These are phyloP conservation scores for Dendrobium catenatum DNA, from an alignment of 106 monocot species.

Conservation along the genomic window DNA sequence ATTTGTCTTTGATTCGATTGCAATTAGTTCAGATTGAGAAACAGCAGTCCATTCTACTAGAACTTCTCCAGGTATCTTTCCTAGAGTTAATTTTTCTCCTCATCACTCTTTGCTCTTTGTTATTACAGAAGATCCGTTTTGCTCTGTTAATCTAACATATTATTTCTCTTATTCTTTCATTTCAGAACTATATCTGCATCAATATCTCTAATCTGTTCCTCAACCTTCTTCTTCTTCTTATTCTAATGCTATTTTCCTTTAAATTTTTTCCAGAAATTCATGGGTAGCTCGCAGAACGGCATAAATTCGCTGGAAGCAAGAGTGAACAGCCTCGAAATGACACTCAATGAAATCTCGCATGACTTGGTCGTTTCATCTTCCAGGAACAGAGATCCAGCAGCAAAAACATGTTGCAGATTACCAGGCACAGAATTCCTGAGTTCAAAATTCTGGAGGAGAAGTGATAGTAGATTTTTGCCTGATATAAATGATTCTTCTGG, in stretches of 20 bases:
- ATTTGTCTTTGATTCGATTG: slow-evolving; percentile 61
- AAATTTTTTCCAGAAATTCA: slow-evolving; percentile 53
- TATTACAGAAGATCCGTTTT: too few relatives aligned
- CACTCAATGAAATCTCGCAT: slow-evolving; percentile 68
- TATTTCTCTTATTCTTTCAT: too few relatives aligned
- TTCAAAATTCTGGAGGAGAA: slow-evolving; percentile 75
- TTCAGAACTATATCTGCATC: too few relatives aligned
- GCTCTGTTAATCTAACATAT: too few relatives aligned
- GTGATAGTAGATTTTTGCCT: slow-evolving; percentile 45
- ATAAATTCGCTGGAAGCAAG: slow-evolving; percentile 73
- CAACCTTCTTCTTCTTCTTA: too few relatives aligned
- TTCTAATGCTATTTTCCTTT: not conserved
- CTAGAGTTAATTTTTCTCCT: not conserved
- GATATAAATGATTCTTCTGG: slow-evolving; percentile 7
- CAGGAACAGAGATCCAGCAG: slow-evolving; percentile 21
- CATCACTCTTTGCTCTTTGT: too few relatives aligned
- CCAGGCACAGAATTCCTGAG: slow-evolving; percentile 77
- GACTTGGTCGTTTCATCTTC: slow-evolving; percentile 49
- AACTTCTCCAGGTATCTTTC: slow-evolving; percentile 76
- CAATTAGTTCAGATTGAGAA: slow-evolving; percentile 95
- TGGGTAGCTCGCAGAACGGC: slow-evolving; percentile 81
- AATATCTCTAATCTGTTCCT: too few relatives aligned
- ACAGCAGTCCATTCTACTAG: slow-evolving; percentile 73
- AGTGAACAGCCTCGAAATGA: slow-evolving; percentile 77
- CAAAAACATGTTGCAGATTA: slow-evolving; percentile 64